Conservation (phyloP, 2,329 filamentous ascomycete genomes). For the Botrytis aclada region DNA sequence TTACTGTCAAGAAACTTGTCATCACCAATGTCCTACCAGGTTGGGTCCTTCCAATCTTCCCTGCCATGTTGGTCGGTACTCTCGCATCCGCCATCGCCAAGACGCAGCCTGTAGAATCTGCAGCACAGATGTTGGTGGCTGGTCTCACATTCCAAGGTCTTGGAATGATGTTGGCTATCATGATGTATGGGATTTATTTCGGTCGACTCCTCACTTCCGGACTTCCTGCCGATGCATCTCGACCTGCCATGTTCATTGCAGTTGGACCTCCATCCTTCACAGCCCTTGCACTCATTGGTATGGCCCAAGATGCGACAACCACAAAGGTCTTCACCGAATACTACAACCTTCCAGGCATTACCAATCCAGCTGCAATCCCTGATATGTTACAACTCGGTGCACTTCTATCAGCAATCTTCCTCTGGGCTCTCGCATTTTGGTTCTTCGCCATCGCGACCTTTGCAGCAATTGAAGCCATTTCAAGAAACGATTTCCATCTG, state of each 20-base stretch:
- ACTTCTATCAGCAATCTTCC: conserved; percentile 50
- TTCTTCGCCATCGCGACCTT: conserved; percentile 49
- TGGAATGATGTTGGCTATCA: conserved; percentile 63
- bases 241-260: conserved; percentile 71
- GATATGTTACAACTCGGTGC: conserved; percentile 39
- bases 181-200: conserved; percentile 73
- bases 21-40: conserved; percentile 68
- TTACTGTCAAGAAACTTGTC: conserved; percentile 46
- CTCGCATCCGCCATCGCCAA: conserved; percentile 64
- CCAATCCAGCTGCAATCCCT: conserved; percentile 40
- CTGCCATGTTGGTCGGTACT: conserved; percentile 69
- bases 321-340: conserved; percentile 30
- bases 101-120: conserved; percentile 54
- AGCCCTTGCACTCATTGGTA: conserved; percentile 65
- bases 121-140: conserved; percentile 62
- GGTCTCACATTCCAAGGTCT: conserved; percentile 69
- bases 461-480: conserved; percentile 37
- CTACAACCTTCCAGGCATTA: conserved; percentile 38
- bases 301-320: conserved; percentile 52
- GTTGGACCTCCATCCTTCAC: conserved; percentile 74
- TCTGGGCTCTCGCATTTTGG: conserved; percentile 63
- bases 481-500: conserved; percentile 54
- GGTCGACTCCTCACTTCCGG: conserved; percentile 61
- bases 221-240: conserved; percentile 59
- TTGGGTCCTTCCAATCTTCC: conserved; percentile 73